These are phyloP conservation scores for Salicornia ramosissima DNA, from an alignment of 148 eudicot genomes.

Conservation along the genomic window DNA sequence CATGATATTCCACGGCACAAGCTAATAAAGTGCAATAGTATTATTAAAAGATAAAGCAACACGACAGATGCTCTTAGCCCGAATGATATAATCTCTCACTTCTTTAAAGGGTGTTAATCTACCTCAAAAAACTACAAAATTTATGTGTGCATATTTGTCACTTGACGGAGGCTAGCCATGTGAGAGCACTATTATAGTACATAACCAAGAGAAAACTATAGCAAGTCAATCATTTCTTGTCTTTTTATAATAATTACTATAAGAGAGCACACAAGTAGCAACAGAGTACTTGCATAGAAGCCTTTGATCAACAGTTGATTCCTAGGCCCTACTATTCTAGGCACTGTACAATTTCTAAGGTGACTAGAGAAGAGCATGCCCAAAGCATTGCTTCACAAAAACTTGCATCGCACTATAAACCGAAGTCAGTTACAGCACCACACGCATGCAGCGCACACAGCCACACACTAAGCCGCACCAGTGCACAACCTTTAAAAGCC, in stretches of 20 bases:
- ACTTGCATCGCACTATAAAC: background rate
- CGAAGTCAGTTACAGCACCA: background rate
- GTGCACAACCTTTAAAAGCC: background rate
- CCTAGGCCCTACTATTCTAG: background rate
- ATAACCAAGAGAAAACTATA: too few species aligned
- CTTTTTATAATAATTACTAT: background rate
- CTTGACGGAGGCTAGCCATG: background rate
- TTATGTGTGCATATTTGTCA: background rate
- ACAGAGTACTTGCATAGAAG: background rate
- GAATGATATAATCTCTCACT: background rate
- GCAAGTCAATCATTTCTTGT: background rate
- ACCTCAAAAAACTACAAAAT: background rate
- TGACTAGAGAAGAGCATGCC: too few species aligned
- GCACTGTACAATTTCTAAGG: too few species aligned
- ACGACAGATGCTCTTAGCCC: background rate
- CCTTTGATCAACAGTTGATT: background rate
- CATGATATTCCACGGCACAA: background rate
- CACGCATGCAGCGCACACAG: background rate
- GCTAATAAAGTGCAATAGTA: background rate
- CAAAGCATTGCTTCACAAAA: background rate
- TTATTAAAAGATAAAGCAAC: background rate
- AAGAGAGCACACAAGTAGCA: background rate
- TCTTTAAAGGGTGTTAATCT: background rate
- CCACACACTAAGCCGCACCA: background rate
- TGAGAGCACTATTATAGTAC: background rate